These are phyloP conservation scores for Wickerhamomyces pijperi DNA, from an alignment of 805 yeast genomes.

Conservation along the genomic window DNA sequence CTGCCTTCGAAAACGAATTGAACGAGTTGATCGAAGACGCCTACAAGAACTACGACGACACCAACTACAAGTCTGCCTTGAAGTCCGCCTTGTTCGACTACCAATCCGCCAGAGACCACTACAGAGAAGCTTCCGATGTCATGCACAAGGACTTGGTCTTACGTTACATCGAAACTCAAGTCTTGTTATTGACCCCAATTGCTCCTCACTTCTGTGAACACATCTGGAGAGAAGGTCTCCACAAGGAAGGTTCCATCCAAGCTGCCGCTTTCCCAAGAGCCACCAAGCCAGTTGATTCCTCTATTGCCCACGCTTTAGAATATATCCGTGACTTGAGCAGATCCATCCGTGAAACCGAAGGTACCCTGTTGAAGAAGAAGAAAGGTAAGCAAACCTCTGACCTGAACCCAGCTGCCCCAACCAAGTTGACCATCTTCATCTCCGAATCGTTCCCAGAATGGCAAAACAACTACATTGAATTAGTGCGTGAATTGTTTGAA, in stretches of 20 bases:
- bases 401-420: conserved; percentile 65
- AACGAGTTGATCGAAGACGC: conserved; percentile 69
- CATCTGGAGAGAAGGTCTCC: conserved; percentile 74
- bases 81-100: conserved; percentile 87
- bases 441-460: conserved; percentile 87
- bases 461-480: conserved; percentile 71
- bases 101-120: conserved; percentile 92
- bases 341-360: conserved; percentile 88
- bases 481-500: conserved; percentile 70
- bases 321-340: conserved; percentile 75
- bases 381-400: conserved; percentile 65
- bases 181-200: conserved; percentile 75
- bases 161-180: conserved; percentile 80
- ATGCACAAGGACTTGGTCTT: conserved; percentile 80
- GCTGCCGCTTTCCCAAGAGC: conserved; percentile 72
- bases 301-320: conserved; percentile 55
- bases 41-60: conserved; percentile 53
- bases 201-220: conserved; percentile 95
- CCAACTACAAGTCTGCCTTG: conserved; percentile 81
- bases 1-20: conserved; percentile 90
- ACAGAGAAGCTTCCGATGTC: conserved; percentile 61
- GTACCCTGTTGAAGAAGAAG: conserved; percentile 72
- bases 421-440: conserved; percentile 59
- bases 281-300: conserved; percentile 49
- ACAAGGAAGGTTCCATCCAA: conserved; percentile 57